Evolutionary conservation across 495 filamentous ascomycete species (phyloP), one percentile per base, ranked within the genome.

Genomic region (Evansstolkia leycettana): DNA sequence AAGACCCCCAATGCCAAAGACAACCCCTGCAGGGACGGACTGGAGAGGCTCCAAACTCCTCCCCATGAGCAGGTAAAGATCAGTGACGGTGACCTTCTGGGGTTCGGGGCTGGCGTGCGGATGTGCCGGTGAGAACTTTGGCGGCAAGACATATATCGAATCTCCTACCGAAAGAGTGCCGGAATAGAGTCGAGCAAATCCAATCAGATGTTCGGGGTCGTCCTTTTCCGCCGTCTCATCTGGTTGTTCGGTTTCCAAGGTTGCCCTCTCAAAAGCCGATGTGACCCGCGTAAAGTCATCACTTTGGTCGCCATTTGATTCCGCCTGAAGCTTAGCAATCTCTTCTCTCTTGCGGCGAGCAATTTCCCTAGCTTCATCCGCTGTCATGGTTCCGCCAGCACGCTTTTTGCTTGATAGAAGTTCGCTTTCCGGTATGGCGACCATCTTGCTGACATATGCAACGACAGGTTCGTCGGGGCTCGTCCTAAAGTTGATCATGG

Each of bases 361-460:
- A 28, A 92, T 48, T 41, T 95, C 87, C 38, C 83, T 64, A 8
- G 92, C 93, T 55, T 95, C 92, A 28, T 90, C 92, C 0, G 83
- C 78, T 34, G 74, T 89, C 46, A 99, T 70, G 18, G 73, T 67
- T 12, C 48, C 51, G 1, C 80, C 80, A 18, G 57, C 58, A 6
- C 65, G 61, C 42, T 79, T 73, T 17, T 82, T 73, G 50, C 78
- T 89, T 41, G 88, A 85, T 1, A 78, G 76, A 12, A 99, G 68
- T 41, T 96, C 87, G 48, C 84, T 94, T 47, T 88, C 84, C 1
- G 84, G 87, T 12, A 96, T 74, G 1, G 90, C 86, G 14, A 94
- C 82, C 88, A 99, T 93, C 57, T 99, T 99, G 58, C 88, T 95
- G 28, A 99, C 85, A 45, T 92, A 99, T 7, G 87, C 90, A 5